These are phyloP conservation scores for Pseudozyma tsukubaensis DNA, from an alignment of 1,284 basidiomycete species.

Conservation along the genomic window DNA sequence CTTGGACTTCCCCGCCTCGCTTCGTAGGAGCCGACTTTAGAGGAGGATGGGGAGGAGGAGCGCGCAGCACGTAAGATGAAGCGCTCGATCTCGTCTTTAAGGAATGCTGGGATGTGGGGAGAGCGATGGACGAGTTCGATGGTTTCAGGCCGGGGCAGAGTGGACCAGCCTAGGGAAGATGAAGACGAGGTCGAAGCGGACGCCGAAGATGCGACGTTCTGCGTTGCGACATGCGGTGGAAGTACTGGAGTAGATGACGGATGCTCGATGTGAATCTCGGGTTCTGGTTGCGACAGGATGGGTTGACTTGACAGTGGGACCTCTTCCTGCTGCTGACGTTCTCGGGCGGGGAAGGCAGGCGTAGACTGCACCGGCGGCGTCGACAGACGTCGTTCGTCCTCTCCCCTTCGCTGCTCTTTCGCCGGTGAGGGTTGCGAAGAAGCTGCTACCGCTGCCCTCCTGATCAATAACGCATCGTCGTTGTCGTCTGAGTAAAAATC, in stretches of 20 bases:
- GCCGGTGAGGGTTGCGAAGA: slow-evolving; percentile 13
- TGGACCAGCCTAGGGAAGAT: slow-evolving; percentile 28
- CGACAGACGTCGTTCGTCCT: neutral
- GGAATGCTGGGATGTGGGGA: slow-evolving; percentile 28
- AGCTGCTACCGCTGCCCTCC: too few relatives aligned
- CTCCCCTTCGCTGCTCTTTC: neutral
- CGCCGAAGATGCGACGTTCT: neutral
- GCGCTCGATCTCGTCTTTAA: slow-evolving; percentile 44
- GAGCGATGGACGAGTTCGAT: slow-evolving; percentile 33
- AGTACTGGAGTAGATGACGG: slow-evolving; percentile 24
- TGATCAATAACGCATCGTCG: neutral
- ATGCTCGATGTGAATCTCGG: neutral
- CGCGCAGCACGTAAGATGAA: slow-evolving; percentile 29
- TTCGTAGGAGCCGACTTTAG: neutral
- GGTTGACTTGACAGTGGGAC: slow-evolving; percentile 8
- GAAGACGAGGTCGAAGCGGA: slow-evolving; percentile 5
- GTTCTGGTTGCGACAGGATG: slow-evolving; percentile 24
- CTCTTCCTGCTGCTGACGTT: neutral
- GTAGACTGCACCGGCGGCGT: slow-evolving; percentile 23
- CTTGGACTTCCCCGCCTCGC: neutral
- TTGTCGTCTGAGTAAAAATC: neutral
- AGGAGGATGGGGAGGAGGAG: slow-evolving; percentile 8
- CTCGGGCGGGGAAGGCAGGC: slow-evolving; percentile 7
- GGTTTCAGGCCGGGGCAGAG: slow-evolving; percentile 28
- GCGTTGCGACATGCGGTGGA: slow-evolving; percentile 3